Evolutionary conservation across 257 asterid species (phyloP), one percentile per base, ranked within the genome.

Genomic region (Fraxinus americana): DNA sequence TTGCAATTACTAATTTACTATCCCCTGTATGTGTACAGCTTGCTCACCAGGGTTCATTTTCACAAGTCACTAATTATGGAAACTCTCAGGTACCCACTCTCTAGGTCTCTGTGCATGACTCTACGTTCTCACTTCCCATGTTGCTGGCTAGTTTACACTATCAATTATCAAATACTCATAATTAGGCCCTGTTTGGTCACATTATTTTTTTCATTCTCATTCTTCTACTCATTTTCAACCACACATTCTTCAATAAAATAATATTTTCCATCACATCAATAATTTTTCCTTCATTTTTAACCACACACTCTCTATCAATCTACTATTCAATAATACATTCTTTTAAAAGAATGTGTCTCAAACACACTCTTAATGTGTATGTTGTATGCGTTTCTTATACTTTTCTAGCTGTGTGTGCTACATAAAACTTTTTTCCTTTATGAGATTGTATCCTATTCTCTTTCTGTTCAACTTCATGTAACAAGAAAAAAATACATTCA

Each of bases 21-120:
- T 39, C 68, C 25, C 75, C 57, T 73, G 39, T 52, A 32, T 54
- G 3, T 61, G 75, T 65, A 27, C 89, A 85, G 90, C 84, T 90
- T 80, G 87, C 85, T 73, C 93, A 84, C 77, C 90, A 85, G 59
- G 90, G 91, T 82, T 86, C 97, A 76, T 90, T 82, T 85, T 70
- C 91, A 2, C 92, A 89, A 83, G 87, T 85, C 81, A 74, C 87
- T 82, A 83, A 80, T 77, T 89, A 89, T 75, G 92, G 91, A 36
- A 91, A 80, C 75, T 78, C 91, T 81, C 90, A 85, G 94, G 94
- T 90, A 71, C 6, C 39, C 65, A 43, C 52, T 2, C 0, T 43
- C 17, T 12, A 43, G 11, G 16, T 43, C 52, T 43, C 52, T 3
- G 16, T 43, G 52, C 52, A 43, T 1, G 4, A 43, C 52, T 43